Evolutionary conservation across 768 basidiomycete species (phyloP).

Genomic region (Leccinum barrowsii): DNA sequence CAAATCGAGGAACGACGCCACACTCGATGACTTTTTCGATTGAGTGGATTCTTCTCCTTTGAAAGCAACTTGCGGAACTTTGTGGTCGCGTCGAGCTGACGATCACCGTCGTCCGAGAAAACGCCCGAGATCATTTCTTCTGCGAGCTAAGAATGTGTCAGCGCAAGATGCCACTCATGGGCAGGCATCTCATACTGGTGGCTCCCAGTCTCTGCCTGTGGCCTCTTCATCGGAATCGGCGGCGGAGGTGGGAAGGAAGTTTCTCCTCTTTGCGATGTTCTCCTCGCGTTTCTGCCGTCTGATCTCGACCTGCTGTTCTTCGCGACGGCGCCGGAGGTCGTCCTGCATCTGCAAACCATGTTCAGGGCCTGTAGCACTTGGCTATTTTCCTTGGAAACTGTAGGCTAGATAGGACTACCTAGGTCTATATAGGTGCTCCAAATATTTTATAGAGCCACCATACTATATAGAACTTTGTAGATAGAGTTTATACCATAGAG

Average conservation of each 20-base stretch:
- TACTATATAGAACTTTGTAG: too few relatives aligned
- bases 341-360: constrained; percentile 43
- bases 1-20: constrained; percentile 95
- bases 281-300: constrained; percentile 97
- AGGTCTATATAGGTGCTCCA: too few relatives aligned
- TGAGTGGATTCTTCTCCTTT: constrained; percentile 99
- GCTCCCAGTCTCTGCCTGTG: constrained; percentile 65
- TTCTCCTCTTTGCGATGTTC: constrained; percentile 95
- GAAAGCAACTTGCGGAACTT: constrained; percentile 98
- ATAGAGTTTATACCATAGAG: too few relatives aligned
- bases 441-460: too few relatives aligned
- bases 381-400: too few relatives aligned
- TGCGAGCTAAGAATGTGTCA: constrained; percentile 51
- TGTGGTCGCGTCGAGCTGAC: constrained; percentile 94
- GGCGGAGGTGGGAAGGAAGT: constrained; percentile 73
- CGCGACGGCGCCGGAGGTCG: constrained; percentile 92
- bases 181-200: constrained; percentile 49
- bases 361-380: too few relatives aligned
- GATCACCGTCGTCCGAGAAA: constrained; percentile 87
- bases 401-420: too few relatives aligned
- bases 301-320: constrained; percentile 99
- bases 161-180: constrained; percentile 2
- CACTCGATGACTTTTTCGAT: too few relatives aligned
- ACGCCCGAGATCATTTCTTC: constrained; percentile 93
- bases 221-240: constrained; percentile 93